Conservation (phyloP, 768 basidiomycete genomes). For the Scleroderma bovista region DNA sequence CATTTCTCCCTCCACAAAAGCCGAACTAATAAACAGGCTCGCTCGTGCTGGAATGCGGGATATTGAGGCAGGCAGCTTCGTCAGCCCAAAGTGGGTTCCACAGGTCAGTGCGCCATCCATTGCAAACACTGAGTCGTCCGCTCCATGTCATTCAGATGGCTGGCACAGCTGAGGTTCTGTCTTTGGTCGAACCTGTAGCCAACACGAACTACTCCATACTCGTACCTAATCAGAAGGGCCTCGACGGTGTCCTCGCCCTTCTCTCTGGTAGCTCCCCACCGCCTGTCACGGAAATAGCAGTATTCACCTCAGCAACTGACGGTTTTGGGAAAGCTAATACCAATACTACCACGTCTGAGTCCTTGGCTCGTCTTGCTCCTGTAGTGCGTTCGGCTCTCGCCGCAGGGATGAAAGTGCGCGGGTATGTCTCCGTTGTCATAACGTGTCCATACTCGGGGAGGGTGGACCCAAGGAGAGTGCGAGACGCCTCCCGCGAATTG, state of each 20-base stretch:
- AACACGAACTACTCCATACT: constrained; percentile 73
- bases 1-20: constrained; percentile 69
- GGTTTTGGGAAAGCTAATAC: constrained; percentile 83
- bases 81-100: constrained; percentile 90
- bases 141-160: constrained; percentile 58
- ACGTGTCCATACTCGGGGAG: constrained; percentile 84
- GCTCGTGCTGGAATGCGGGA: constrained; percentile 57
- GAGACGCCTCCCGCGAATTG: constrained; percentile 65
- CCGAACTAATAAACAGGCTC: constrained; percentile 74
- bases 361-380: constrained; percentile 54
- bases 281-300: constrained; percentile 75
- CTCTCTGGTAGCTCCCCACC: constrained; percentile 40
- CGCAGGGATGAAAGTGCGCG: constrained; percentile 64
- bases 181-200: constrained; percentile 45
- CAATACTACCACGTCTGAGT: constrained; percentile 67
- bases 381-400: constrained; percentile 60
- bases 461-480: constrained; percentile 58
- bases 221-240: constrained; percentile 73
- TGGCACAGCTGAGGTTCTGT: constrained; percentile 72
- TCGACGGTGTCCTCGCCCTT: constrained; percentile 60
- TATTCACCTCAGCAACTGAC: constrained; percentile 88
- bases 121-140: background rate
- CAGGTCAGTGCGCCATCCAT: constrained; percentile 48
- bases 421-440: constrained; percentile 82
- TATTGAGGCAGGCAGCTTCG: constrained; percentile 87